Conservation (phyloP, 495 filamentous ascomycete species). For the Hypoxylon cercidicola region DNA sequence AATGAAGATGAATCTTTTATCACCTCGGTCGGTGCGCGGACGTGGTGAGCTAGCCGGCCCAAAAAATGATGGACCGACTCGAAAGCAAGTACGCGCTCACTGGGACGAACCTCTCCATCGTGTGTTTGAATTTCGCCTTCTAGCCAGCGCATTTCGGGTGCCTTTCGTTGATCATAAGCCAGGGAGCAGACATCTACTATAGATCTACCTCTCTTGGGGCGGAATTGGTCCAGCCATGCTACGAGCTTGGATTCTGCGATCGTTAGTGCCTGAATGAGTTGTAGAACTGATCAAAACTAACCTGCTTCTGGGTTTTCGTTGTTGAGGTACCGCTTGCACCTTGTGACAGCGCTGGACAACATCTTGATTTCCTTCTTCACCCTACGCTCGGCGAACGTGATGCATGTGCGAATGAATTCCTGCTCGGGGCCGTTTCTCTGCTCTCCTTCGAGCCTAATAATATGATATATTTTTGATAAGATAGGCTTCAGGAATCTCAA, state of each 20-base stretch:
- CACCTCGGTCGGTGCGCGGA: slow-evolving; percentile 28
- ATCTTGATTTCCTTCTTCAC: slow-evolving; percentile 31
- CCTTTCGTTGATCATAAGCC: slow-evolving; percentile 21
- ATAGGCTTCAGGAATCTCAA: slow-evolving; percentile 30
- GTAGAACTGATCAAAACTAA: neutral
- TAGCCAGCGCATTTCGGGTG: slow-evolving; percentile 11
- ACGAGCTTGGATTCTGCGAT: slow-evolving; percentile 16
- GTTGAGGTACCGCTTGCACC: neutral
- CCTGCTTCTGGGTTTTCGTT: neutral
- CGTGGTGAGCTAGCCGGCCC: slow-evolving; percentile 32
- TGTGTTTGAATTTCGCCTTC: neutral
- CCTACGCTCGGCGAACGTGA: slow-evolving; percentile 16
- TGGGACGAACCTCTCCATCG: neutral
- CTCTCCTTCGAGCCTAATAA: neutral
- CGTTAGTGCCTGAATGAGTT: neutral
- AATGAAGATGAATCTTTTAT: slow-evolving; percentile 22
- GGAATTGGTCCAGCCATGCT: slow-evolving; percentile 22
- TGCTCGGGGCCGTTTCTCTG: neutral
- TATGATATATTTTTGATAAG: neutral
- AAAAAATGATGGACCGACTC: slow-evolving; percentile 10
- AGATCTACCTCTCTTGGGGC: neutral
- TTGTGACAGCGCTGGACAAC: neutral
- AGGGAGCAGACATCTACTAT: slow-evolving; percentile 15
- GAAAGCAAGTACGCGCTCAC: neutral
- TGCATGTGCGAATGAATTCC: slow-evolving; percentile 7